Conservation (phyloP, 768 basidiomycete genomes). For the Lactarius akahatsu region DNA sequence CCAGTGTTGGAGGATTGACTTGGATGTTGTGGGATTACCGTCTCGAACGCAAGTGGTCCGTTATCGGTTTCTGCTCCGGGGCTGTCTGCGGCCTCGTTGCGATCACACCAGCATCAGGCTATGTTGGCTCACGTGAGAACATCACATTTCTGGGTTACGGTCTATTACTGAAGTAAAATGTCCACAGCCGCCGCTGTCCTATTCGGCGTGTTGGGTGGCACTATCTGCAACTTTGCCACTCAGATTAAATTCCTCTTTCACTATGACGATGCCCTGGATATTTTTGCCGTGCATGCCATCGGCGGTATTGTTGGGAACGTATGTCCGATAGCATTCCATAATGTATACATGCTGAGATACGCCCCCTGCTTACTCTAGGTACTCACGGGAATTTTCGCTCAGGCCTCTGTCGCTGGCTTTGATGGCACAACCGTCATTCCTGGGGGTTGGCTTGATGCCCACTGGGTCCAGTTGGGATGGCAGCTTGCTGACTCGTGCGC, state of each 20-base stretch:
- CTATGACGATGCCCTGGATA: conserved; percentile 83
- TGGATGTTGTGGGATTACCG: conserved; percentile 98
- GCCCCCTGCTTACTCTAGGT: conserved; percentile 36
- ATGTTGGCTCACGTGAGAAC: conserved; percentile 67
- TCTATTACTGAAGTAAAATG: conserved; percentile 15
- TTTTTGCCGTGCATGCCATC: conserved; percentile 82
- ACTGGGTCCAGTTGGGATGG: conserved; percentile 45
- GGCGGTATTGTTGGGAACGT: conserved; percentile 78
- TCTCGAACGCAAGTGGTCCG: conserved; percentile 90
- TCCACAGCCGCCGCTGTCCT: conserved; percentile 70
- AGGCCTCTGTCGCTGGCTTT: conserved; percentile 44
- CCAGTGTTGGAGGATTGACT: conserved; percentile 80
- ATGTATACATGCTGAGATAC: not conserved
- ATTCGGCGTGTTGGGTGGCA: conserved; percentile 83
- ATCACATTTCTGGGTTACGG: not conserved
- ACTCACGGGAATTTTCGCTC: conserved; percentile 32
- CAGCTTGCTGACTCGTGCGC: conserved; percentile 42
- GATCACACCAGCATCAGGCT: conserved; percentile 84
- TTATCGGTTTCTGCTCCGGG: conserved; percentile 94
- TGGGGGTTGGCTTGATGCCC: conserved; percentile 48
- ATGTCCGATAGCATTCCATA: conserved; percentile 12
- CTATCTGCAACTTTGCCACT: conserved; percentile 92
- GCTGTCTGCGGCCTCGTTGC: conserved; percentile 89
- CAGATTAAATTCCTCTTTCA: conserved; percentile 81
- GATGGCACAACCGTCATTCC: conserved; percentile 46